Base-by-base conservation (phyloP, 75 land plant species). In the Picea sitchensis region DNA sequence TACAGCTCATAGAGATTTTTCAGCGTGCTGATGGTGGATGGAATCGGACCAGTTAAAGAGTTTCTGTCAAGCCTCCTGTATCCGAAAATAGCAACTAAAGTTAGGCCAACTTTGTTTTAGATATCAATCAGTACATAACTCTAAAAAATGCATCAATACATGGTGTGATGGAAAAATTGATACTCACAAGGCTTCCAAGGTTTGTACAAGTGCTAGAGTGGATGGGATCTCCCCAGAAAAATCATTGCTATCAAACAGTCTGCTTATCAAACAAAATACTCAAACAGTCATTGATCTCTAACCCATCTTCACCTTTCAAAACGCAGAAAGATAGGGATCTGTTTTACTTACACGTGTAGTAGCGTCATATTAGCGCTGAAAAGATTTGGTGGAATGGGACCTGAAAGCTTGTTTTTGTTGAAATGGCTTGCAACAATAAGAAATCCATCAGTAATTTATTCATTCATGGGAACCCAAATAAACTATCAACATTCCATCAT, bases 321-420 rank as follows among this genome's bases (percentile, higher is more conserved):
- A 38, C 3, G 13, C 5, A 17, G 47, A 56, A 75, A 57, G 2
- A 14, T 3, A 21, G 0, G 17, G 2, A 4, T 57, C 2, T 30
- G 15, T 75, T 75, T 13, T 21, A 58, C 83, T 65, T 81, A 82
- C 83, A 82, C 11, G 61, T 82, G 83, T 4, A 82, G 23, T 11
- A 93, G 82, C 18, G 3, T 13, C 91, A 87, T 87, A 31, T 59
- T 32, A 30, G 84, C 77, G 78, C 73, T 83, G 65, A 89, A 93
- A 34, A 93, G 85, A 63, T 80, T 17, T 54, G 65, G 9, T 30
- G 95, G 86, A 36, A 92, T 85, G 6, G 15, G 30, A 41, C 93
- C 93, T 57, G 84, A 79, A 15, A 91, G 86, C 74, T 80, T 75
- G 76, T 92, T 92, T 38, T 80, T 79, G 58, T 85, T 88, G 59